A percentile compares a stretch with the other conserved stretches of the same genome.
phyloP scores from a whole-genome alignment of 345 rosid species.

The Populus tremula region DNA sequence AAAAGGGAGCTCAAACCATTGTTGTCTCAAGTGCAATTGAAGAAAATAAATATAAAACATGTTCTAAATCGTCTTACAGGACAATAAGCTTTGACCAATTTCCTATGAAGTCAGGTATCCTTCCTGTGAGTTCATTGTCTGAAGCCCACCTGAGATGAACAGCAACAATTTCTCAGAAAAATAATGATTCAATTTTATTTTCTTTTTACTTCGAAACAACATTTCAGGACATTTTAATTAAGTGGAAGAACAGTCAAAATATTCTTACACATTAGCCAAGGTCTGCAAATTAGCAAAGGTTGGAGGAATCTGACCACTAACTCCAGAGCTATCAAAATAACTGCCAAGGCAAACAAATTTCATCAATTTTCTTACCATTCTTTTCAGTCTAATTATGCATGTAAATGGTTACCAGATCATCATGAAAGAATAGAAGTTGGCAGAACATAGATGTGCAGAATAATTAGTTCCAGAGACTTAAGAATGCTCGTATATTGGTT shows the following conservation, averaged over 20 bases:
- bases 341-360: conserved; percentile 30
- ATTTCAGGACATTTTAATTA: background rate
- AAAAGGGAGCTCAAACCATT: background rate
- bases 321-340: conserved; percentile 51
- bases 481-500: too few species aligned
- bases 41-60: background rate
- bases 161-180: background rate
- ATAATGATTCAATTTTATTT: background rate
- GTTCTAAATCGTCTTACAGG: conserved; percentile 37
- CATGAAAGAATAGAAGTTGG: background rate
- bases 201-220: background rate
- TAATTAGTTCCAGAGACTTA: too few species aligned
- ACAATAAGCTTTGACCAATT: conserved; percentile 49
- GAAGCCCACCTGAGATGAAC: conserved; percentile 52
- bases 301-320: conserved; percentile 53
- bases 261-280: conserved; percentile 35
- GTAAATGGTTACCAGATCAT: background rate
- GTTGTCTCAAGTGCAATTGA: background rate
- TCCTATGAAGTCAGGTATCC: conserved; percentile 66
- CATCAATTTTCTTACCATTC: background rate
- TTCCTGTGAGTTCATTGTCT: conserved; percentile 57
- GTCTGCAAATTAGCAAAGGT: conserved; percentile 42
- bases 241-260: background rate
- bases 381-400: background rate
- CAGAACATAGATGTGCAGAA: too few species aligned